phyloP scores from a whole-genome alignment of 768 basidiomycete genomes.

The Leucocoprinus leucothites region DNA sequence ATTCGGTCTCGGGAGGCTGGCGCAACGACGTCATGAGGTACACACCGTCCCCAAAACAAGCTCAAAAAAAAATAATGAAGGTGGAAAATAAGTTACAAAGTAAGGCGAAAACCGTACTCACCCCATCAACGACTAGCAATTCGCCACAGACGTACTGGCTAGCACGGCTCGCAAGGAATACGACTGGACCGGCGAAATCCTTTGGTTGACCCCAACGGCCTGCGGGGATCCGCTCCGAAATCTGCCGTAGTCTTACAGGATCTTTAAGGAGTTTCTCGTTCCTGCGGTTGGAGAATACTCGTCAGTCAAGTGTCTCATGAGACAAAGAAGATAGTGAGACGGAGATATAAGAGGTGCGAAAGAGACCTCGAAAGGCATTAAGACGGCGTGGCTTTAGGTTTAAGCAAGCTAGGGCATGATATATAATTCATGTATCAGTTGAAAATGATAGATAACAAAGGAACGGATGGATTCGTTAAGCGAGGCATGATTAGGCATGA shows the following conservation, averaged over 20 bases:
- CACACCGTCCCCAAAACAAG: not conserved
- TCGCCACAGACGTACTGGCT: constrained; percentile 76
- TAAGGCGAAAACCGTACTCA: constrained; percentile 27
- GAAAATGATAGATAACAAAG: not conserved
- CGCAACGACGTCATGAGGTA: not conserved
- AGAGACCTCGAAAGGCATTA: not conserved
- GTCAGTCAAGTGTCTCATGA: constrained; percentile 1
- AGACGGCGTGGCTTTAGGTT: not conserved
- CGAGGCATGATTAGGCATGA: no score
- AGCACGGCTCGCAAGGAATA: constrained; percentile 68
- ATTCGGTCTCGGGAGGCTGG: not conserved
- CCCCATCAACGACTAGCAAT: constrained; percentile 68
- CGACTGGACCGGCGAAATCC: constrained; percentile 71
- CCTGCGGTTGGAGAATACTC: constrained; percentile 23
- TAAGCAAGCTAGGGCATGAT: not conserved
- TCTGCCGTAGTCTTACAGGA: constrained; percentile 64
- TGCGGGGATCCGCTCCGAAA: constrained; percentile 71
- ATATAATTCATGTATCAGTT: not conserved
- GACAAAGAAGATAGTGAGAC: not conserved
- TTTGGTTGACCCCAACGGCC: constrained; percentile 68
- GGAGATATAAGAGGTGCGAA: not conserved
- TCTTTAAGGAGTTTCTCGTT: constrained; percentile 50
- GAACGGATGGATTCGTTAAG: not conserved
- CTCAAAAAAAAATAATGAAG: not conserved
- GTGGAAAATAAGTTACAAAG: not conserved